phyloP scores from a whole-genome alignment of 164 flowering plant species.

The Vitis labrusca region DNA sequence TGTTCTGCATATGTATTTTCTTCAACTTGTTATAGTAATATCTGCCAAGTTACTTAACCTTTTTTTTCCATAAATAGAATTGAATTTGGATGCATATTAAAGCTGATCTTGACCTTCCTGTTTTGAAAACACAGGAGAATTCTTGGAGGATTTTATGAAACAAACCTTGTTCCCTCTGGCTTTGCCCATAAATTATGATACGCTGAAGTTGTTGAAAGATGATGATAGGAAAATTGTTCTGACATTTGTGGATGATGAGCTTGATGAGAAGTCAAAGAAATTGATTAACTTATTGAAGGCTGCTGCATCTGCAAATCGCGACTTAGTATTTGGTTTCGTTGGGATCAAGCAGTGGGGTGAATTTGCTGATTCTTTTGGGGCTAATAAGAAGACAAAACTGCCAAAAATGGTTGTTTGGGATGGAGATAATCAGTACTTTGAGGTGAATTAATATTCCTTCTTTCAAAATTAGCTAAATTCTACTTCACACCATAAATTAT shows the following conservation, averaged over 20 bases:
- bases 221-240: conserved; percentile 84
- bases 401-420: conserved; percentile 97
- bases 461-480: background rate
- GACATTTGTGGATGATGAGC: conserved; percentile 75
- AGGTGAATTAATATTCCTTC: conserved; percentile 53
- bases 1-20: too few relatives aligned
- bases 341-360: conserved; percentile 78
- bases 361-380: conserved; percentile 76
- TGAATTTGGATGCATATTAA: background rate
- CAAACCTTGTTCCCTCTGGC: conserved; percentile 72
- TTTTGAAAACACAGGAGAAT: conserved; percentile 54
- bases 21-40: too few relatives aligned
- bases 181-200: conserved; percentile 73
- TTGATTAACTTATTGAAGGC: background rate
- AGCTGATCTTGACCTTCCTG: background rate
- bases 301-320: conserved; percentile 1
- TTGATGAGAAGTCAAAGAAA: conserved; percentile 35
- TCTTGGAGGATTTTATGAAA: conserved; percentile 73
- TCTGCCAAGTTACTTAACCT: background rate
- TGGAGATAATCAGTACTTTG: conserved; percentile 65
- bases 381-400: conserved; percentile 49
- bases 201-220: conserved; percentile 68
- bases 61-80: background rate
- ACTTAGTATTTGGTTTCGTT: conserved; percentile 75
- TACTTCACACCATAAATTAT: background rate